phyloP scores from a whole-genome alignment of 345 rosid species.

The Brassica juncea region DNA sequence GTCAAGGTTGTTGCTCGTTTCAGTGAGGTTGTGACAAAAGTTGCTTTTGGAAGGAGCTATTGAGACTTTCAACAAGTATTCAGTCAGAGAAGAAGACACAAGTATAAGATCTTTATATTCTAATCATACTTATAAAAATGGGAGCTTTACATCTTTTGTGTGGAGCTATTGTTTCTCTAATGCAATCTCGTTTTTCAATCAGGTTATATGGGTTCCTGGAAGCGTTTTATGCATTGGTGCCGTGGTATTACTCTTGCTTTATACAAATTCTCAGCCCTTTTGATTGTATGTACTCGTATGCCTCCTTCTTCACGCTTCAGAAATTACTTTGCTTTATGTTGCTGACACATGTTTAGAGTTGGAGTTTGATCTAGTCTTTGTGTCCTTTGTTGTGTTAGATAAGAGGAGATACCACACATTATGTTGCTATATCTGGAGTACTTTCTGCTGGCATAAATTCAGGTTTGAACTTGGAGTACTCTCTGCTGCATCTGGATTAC shows the following conservation, averaged over 20 bases:
- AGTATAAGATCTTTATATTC: conserved; percentile 34
- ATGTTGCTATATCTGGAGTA: conserved; percentile 96
- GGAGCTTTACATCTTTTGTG: too few relatives aligned
- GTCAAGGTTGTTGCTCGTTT: conserved; percentile 88
- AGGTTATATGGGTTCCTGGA: conserved; percentile 99
- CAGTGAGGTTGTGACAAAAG: conserved; percentile 83
- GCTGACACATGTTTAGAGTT: conserved; percentile 3
- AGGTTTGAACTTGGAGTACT: conserved; percentile 44
- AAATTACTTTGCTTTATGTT: not conserved
- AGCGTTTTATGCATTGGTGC: conserved; percentile 89
- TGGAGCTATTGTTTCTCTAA: too few relatives aligned
- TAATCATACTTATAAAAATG: too few relatives aligned
- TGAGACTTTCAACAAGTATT: conserved; percentile 76
- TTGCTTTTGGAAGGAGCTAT: conserved; percentile 86
- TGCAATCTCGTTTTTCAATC: not conserved
- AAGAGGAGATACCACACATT: conserved; percentile 94
- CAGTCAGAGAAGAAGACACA: conserved; percentile 83
- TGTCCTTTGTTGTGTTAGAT: conserved; percentile 51
- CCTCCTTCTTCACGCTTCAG: not conserved
- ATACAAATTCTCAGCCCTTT: not conserved
- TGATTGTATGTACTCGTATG: not conserved
- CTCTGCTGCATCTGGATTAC: conserved; percentile 94
- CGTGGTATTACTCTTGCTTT: conserved; percentile 62
- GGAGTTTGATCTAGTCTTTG: conserved; percentile 14
- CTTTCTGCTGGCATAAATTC: conserved; percentile 97